Percentiles rank a stretch among this genome's conserved stretches.
Conservation (phyloP, 2,329 filamentous ascomycete genomes). For the Daldinia sp. region DNA sequence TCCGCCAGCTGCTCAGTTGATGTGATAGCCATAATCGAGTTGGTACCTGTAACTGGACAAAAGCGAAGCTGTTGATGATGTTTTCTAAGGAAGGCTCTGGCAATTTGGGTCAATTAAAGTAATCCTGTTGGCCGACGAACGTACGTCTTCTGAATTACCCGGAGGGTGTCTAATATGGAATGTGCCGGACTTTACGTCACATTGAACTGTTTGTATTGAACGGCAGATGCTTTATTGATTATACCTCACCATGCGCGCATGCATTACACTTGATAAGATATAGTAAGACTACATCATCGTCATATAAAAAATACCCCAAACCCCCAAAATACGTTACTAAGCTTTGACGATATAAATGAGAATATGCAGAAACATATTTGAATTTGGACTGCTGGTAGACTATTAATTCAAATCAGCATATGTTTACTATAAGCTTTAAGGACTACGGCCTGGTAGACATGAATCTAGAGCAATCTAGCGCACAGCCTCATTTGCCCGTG, state of each 20-base stretch:
- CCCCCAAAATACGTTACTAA: conserved; percentile 26
- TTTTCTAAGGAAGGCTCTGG: conserved; percentile 12
- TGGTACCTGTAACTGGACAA: neutral
- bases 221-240: conserved; percentile 32
- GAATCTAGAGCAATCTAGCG: neutral
- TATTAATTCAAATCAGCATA: conserved; percentile 4
- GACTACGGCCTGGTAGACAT: neutral
- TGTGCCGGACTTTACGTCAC: conserved; percentile 30
- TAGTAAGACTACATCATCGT: conserved; percentile 22
- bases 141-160: conserved; percentile 38
- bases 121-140: conserved; percentile 26
- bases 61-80: neutral
- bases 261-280: conserved; percentile 26
- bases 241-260: conserved; percentile 8
- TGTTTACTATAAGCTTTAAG: conserved; percentile 4
- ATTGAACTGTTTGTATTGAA: conserved; percentile 18
- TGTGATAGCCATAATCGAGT: conserved; percentile 32
- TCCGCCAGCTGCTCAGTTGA: conserved; percentile 15
- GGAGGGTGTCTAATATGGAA: conserved; percentile 30
- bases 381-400: neutral
- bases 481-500: neutral
- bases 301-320: neutral
- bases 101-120: conserved; percentile 22
- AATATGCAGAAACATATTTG: neutral
- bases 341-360: neutral